Evolutionary conservation across 495 filamentous ascomycete genomes (phyloP).

Genomic region (Jackrogersella multiformis): DNA sequence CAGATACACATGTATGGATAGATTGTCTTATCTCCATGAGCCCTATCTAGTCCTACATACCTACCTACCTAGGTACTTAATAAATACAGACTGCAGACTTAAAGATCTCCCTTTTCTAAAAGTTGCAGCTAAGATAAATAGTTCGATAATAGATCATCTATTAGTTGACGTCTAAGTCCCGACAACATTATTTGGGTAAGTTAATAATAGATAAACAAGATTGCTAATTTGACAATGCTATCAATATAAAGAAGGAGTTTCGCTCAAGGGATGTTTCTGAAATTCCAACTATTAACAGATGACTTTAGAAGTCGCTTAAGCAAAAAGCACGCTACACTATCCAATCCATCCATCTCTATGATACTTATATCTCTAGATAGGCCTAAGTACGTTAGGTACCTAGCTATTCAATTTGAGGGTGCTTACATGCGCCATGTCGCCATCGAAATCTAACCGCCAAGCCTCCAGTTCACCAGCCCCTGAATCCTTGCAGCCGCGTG

Average conservation of each 20-base stretch:
- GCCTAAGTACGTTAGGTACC: too few relatives aligned
- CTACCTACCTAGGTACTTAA: too few relatives aligned
- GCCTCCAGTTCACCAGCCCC: slow-evolving; percentile 15
- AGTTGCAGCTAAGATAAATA: slow-evolving; percentile 11
- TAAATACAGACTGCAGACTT: too few relatives aligned
- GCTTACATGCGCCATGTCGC: too few relatives aligned
- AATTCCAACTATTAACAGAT: background rate
- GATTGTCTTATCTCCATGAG: slow-evolving; percentile 11
- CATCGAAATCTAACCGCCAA: background rate
- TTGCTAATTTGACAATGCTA: slow-evolving; percentile 4
- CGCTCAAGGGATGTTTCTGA: background rate
- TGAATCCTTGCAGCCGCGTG: slow-evolving; percentile 38
- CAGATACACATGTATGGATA: too few relatives aligned
- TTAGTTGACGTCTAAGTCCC: background rate
- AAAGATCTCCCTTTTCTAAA: background rate
- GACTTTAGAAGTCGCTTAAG: background rate
- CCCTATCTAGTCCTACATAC: too few relatives aligned
- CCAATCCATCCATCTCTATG: too few relatives aligned
- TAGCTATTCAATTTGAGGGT: background rate
- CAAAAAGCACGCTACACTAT: slow-evolving; percentile 1
- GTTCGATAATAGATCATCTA: background rate
- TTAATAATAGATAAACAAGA: background rate
- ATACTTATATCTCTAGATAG: too few relatives aligned
- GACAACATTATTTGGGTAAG: too few relatives aligned
- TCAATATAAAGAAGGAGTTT: background rate